Evolutionary conservation across 495 filamentous ascomycete genomes (phyloP), one percentile per base, ranked within the genome.

Genomic region (Aspergillus wentii): DNA sequence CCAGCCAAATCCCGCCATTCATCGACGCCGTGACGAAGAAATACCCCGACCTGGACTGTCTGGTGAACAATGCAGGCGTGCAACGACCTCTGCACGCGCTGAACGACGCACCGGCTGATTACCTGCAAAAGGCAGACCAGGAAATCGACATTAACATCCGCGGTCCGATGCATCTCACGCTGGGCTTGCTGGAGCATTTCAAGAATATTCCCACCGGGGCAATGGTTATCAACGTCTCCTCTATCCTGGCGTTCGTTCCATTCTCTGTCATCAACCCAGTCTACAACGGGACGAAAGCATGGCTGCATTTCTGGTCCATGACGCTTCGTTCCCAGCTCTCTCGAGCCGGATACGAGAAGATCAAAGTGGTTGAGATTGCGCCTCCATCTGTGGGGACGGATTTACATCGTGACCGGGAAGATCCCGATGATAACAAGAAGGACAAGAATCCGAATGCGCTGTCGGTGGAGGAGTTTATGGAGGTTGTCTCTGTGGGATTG

Each of bases 351-450:
- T 35, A 58, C 8, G 54, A 44, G 6, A 59, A 56, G 14, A 57
- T 71, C 23, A 58, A 46, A 17, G 64, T 72, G 0, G 46, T 74
- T 10, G 66, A 71, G 51, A 69, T 72, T 43, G 69, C 44, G 40
- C 71, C 69, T 25, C 70, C 70, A n/a, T 59, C 49, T 2, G 71
- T 75, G 7, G 63, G 40, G 5, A 71, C 68, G 18, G 64, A 70
- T 43, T 51, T 74, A 29, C 69, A 74, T 46, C 54, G 71, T 8
- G 72, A 76, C 29, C 39, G 70, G 22, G 52, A 54, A 27, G 55
- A 74, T 52, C 70, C 71, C 10, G 57, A 72, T 47, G 66, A 72
- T 47, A 74, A 72, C 44, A 72, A 70, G 46, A 74, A 72, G 57
- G 43, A 61, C 13, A 69, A 66, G 30, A 72, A 72, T 48, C 39